Conservation (phyloP, 1,284 basidiomycete species). For the Pyrrhoderma noxium region DNA sequence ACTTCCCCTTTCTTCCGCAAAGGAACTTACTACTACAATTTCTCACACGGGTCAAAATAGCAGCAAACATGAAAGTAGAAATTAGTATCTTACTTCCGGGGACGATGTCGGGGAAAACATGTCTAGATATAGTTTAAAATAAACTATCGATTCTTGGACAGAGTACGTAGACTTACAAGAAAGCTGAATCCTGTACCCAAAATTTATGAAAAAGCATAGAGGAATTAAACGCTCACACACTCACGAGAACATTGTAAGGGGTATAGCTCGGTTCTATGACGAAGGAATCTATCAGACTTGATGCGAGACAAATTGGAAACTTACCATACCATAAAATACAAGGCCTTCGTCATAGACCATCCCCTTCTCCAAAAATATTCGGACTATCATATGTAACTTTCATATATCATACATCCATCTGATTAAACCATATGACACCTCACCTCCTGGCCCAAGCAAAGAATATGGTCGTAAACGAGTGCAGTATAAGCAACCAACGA, state of each 20-base stretch:
- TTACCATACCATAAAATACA: conserved; percentile 9
- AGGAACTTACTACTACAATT: no score
- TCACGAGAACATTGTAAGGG: background rate
- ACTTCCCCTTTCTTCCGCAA: no score
- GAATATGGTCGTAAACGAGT: conserved; percentile 7
- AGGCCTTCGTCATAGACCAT: conserved; percentile 4
- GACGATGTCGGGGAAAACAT: no score
- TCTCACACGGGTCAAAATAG: no score
- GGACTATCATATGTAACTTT: background rate
- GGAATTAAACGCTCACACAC: background rate
- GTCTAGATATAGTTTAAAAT: no score
- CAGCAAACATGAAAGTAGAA: no score
- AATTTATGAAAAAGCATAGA: background rate
- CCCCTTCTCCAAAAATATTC: conserved; percentile 7
- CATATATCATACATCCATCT: no score
- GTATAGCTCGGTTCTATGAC: background rate
- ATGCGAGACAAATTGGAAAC: background rate
- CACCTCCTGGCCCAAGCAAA: conserved; percentile 9
- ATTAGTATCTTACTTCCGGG: no score
- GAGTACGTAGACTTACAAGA: background rate
- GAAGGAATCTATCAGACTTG: no score
- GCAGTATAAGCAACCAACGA: background rate
- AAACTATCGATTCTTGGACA: no score
- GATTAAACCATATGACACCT: background rate
- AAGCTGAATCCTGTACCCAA: background rate